Conservation (phyloP, 805 yeast species). For the Cyberlindnera xylosilytica region DNA sequence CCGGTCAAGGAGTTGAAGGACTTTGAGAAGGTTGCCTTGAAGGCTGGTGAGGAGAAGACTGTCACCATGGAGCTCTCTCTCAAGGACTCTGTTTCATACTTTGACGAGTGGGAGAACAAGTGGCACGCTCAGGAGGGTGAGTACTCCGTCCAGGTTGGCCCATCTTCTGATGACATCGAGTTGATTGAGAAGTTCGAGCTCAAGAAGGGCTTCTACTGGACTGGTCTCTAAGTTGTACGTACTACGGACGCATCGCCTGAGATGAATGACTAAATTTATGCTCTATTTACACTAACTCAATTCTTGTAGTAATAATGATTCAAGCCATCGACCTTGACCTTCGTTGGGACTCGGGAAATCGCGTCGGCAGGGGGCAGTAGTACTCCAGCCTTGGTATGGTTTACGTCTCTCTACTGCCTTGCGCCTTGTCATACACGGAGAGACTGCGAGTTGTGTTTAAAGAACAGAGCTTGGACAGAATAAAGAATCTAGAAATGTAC, state of each 20-base stretch:
- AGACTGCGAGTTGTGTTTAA: no score
- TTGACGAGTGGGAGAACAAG: conserved; percentile 43
- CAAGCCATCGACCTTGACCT: no score
- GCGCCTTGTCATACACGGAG: no score
- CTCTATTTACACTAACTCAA: no score
- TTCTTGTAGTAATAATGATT: no score
- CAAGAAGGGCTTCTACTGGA: conserved; percentile 25
- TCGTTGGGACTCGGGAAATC: no score
- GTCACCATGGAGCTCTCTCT: conserved; percentile 38
- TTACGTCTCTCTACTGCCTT: no score
- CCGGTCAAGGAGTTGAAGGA: conserved; percentile 61
- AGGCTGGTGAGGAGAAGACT: conserved; percentile 40
- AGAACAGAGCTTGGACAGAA: no score
- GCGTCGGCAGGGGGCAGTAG: no score
- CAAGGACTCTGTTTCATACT: conserved; percentile 52
- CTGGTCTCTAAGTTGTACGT: conserved; percentile 12
- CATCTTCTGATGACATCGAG: conserved; percentile 32
- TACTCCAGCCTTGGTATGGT: no score
- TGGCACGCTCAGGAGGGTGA: conserved; percentile 54
- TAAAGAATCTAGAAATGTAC: no score
- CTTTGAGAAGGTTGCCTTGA: conserved; percentile 46
- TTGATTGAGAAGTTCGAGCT: conserved; percentile 24
- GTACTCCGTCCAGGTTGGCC: conserved; percentile 48
- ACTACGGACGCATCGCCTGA: background rate
- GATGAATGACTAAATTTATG: background rate